A percentile compares a stretch with the other conserved stretches of the same genome.
Conservation (phyloP, 2,329 filamentous ascomycete genomes). For the Raffaelea deltoideospora region DNA sequence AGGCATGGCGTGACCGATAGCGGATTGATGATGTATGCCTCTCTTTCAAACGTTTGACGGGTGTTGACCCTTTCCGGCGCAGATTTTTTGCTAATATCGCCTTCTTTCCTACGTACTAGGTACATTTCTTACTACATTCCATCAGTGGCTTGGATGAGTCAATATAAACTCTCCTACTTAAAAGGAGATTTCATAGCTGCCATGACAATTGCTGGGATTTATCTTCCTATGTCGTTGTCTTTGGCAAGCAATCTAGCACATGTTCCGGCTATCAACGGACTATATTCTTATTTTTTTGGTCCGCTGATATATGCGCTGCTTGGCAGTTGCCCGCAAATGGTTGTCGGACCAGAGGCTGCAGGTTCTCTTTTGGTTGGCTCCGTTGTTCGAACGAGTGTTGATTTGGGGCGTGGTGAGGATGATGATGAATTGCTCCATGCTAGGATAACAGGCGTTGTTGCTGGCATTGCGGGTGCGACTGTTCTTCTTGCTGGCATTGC, state of each 20-base stretch:
- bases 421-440: constrained; percentile 56
- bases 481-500: constrained; percentile 79
- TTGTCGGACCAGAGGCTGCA: constrained; percentile 88
- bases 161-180: constrained; percentile 72
- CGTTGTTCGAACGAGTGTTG: constrained; percentile 65
- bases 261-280: constrained; percentile 79
- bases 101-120: constrained; percentile 26
- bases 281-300: constrained; percentile 89
- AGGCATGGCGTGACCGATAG: constrained; percentile 60
- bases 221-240: constrained; percentile 92
- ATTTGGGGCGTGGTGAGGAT: constrained; percentile 46
- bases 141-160: constrained; percentile 74
- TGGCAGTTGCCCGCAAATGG: constrained; percentile 82
- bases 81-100: background rate
- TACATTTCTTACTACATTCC: constrained; percentile 91
- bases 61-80: too few relatives aligned
- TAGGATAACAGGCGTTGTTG: constrained; percentile 73
- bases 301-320: constrained; percentile 83
- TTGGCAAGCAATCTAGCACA: constrained; percentile 86
- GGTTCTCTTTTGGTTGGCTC: constrained; percentile 82
- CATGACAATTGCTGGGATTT: constrained; percentile 95
- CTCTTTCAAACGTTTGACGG: constrained; percentile 1
- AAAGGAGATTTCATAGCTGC: constrained; percentile 78
- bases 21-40: constrained; percentile 49
- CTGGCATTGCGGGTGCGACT: constrained; percentile 73